Evolutionary conservation across 176 grass and related monocot genomes (phyloP).

Genomic region (Musa acuminata): DNA sequence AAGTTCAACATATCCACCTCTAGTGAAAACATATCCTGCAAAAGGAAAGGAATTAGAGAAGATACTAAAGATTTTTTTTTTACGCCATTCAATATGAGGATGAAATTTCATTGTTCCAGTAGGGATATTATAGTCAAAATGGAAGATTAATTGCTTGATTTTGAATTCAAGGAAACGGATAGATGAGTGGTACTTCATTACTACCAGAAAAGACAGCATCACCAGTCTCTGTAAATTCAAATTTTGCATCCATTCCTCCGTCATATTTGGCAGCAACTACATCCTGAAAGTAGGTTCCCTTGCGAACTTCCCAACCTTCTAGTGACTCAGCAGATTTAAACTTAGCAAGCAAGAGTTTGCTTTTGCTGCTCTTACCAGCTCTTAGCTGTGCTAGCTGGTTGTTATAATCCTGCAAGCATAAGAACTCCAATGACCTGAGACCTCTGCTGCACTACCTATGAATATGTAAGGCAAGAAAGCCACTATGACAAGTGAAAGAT

Average conservation of each 20-base stretch:
- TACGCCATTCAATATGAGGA: constrained; percentile 8
- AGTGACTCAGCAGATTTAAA: constrained; percentile 73
- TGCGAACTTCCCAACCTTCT: constrained; percentile 67
- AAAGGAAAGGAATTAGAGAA: neutral
- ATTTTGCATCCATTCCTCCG: constrained; percentile 76
- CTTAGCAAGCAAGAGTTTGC: constrained; percentile 85
- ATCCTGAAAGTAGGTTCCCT: constrained; percentile 69
- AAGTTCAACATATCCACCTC: constrained; percentile 89
- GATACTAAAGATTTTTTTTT: neutral
- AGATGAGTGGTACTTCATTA: too few species aligned
- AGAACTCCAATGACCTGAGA: neutral
- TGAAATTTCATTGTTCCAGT: neutral
- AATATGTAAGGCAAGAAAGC: neutral
- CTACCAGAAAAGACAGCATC: constrained; percentile 73
- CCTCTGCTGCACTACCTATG: neutral
- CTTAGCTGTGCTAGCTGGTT: constrained; percentile 89
- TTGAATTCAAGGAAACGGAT: neutral
- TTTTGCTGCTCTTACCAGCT: constrained; percentile 99
- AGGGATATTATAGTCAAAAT: neutral
- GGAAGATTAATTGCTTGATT: neutral
- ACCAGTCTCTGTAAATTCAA: constrained; percentile 56
- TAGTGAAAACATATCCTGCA: constrained; percentile 86
- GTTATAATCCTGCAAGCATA: constrained; percentile 68
- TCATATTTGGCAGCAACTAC: constrained; percentile 50
- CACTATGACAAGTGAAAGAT: constrained; percentile 5